These are phyloP conservation scores for Colletotrichum siamense DNA, from an alignment of 2,329 filamentous ascomycete species.

Conservation along the genomic window DNA sequence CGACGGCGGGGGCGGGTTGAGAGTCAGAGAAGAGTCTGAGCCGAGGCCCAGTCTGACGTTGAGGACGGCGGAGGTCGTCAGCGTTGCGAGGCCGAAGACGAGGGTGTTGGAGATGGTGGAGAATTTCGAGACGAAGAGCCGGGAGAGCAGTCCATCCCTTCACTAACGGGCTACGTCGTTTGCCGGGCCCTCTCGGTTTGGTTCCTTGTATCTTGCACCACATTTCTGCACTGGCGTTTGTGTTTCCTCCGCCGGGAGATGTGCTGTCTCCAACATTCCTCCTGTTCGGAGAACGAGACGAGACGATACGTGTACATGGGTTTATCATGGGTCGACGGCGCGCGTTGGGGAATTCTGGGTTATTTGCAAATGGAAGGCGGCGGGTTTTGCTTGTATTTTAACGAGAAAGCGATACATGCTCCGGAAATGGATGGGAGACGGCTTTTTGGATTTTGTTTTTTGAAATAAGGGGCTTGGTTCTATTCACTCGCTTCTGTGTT, in stretches of 20 bases:
- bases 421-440: background rate
- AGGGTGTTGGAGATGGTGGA: conserved; percentile 62
- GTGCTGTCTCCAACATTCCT: background rate
- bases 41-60: conserved; percentile 37
- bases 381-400: background rate
- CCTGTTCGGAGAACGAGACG: background rate
- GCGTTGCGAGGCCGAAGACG: conserved; percentile 45
- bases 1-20: background rate
- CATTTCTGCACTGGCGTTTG: background rate
- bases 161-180: background rate
- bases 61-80: conserved; percentile 54
- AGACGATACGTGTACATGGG: background rate
- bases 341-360: background rate
- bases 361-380: background rate
- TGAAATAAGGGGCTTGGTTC: background rate
- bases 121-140: conserved; percentile 54
- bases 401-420: background rate
- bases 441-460: background rate
- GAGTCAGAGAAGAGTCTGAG: conserved; percentile 24
- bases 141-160: conserved; percentile 38
- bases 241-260: background rate
- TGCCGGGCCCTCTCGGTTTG: background rate
- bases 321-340: background rate
- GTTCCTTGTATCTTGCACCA: background rate
- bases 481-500: background rate